Evolutionary conservation across 495 filamentous ascomycete genomes (phyloP), one percentile per base, ranked within the genome.

Genomic region (Aspergillus sclerotioniger): DNA sequence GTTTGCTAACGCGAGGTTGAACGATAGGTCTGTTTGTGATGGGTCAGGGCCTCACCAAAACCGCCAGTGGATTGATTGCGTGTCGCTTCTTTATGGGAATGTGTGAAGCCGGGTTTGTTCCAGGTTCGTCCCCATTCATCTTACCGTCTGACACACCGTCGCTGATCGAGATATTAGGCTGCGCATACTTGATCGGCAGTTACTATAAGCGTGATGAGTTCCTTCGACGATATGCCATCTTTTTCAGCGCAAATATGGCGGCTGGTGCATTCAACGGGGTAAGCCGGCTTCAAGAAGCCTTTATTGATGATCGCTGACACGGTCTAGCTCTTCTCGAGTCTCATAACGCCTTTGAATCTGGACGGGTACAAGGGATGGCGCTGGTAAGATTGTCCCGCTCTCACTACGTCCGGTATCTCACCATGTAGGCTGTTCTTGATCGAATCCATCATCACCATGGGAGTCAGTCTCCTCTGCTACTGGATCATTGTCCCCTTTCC

Each of bases 161-260:
- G 6, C 29, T 13, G 12, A 28, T 45, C n/a, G 2, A 43, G 6
- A 21, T 8, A 25, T 25, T 17, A 68, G 68, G 68, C 15, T 65
- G 68, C 15, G 68, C 70, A 51, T 83, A 81, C 57, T 58, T 82
- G 43, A 79, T 81, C 25, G 78, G 74, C 12, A 78, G 77, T 69
- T 87, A 82, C 67, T 87, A 87, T 67, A 80, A 76, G 35, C 75
- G 82, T 21, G 74, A 80, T 58, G 82, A 88, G 62, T 78, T 81
- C 50, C 79, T 80, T 64, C 69, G 78, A 58, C 76, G 85, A 50
- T 74, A 82, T 49, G 79, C 76, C 21, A 66, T 83, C 8, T 84
- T 84, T 71, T 84, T 83, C 68, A 76, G 76, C 48, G 79, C 80
- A 0, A 72, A 76, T 13, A 78, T 82, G 56, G 59, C 84, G 6